phyloP scores from a whole-genome alignment of 805 yeast species.

The Saturnispora diversa region DNA sequence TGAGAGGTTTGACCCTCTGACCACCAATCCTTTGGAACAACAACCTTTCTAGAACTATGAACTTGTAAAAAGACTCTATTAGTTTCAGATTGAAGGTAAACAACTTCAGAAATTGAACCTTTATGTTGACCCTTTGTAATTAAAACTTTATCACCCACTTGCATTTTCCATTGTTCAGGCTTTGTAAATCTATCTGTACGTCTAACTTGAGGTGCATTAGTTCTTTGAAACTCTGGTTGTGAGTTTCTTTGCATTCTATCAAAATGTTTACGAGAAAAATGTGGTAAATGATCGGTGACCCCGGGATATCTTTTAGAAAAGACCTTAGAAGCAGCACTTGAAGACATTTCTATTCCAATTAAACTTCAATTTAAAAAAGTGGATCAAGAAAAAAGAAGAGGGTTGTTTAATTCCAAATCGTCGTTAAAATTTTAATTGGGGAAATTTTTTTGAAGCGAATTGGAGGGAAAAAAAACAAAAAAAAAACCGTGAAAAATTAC shows the following conservation, averaged over 20 bases:
- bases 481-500: too few species aligned
- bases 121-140: slow-evolving; percentile 59
- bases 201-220: slow-evolving; percentile 25
- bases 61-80: slow-evolving; percentile 63
- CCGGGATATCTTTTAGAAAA: slow-evolving; percentile 27
- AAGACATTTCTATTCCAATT: too few species aligned
- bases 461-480: too few species aligned
- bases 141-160: slow-evolving; percentile 73
- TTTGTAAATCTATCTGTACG: slow-evolving; percentile 31
- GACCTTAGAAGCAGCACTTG: slow-evolving; percentile 7
- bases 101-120: slow-evolving; percentile 68
- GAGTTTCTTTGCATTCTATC: slow-evolving; percentile 24
- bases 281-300: slow-evolving; percentile 27
- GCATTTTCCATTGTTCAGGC: slow-evolving; percentile 49
- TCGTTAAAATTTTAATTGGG: too few species aligned
- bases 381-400: too few species aligned
- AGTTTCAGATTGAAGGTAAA: slow-evolving; percentile 47
- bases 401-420: too few species aligned
- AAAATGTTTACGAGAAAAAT: slow-evolving; percentile 23
- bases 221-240: slow-evolving; percentile 28
- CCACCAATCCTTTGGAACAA: slow-evolving; percentile 71
- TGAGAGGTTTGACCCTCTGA: slow-evolving; percentile 62
- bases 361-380: too few species aligned
- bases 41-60: slow-evolving; percentile 53
- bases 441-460: too few species aligned